Base-by-base conservation (phyloP, 352 stramenopile species). In the Phytophthora palmivora region DNA sequence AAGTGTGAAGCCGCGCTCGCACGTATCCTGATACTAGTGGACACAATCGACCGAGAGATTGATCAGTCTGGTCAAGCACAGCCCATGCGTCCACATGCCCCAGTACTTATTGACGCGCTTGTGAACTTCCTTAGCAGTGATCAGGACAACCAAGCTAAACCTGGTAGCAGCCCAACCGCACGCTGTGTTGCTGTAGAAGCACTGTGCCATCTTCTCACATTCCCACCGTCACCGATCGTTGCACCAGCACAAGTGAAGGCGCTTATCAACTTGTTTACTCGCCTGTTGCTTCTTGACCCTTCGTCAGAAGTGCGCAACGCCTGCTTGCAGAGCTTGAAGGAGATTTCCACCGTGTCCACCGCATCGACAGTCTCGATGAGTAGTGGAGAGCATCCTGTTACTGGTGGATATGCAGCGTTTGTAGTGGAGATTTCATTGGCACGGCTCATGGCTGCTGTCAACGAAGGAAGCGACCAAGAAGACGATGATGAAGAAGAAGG, bases 31-130 rank as follows among this genome's bases (percentile, higher is more conserved):
- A 61, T 91, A 16, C 67, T 95, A 7, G 77, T 94, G n/a, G 68
- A 94, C 61, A 91, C 77, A 28, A 95, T 94, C 30, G 85, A 95
- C 58, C 73, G 75, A 33, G 87, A 95, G 48, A 84, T 95, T 49
- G 85, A 94, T 53, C 87, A 92, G 65, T 92, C 82, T 22, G 77
- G 70, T 1, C 65, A 74, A 19, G 73, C 70, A 11, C 86, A 94
- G 50, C 84, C 86, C 4, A 94, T 94, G 82, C 83, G 83, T 4
- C 83, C 86, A 3, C 77, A 94, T 34, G 75, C 80, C 5, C 58
- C 72, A n/a, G 43, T 54, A 0, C 51, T 94, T 19, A 90, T 91
- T 63, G 67, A 89, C 1, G 64, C 76, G 4, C 70, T 93, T 18
- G 74, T 88, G 3, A 61, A 48, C 3, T 92, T 89, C 52, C 64